Evolutionary conservation across 257 asterid species (phyloP).

Genomic region (Ilex aquifolium): DNA sequence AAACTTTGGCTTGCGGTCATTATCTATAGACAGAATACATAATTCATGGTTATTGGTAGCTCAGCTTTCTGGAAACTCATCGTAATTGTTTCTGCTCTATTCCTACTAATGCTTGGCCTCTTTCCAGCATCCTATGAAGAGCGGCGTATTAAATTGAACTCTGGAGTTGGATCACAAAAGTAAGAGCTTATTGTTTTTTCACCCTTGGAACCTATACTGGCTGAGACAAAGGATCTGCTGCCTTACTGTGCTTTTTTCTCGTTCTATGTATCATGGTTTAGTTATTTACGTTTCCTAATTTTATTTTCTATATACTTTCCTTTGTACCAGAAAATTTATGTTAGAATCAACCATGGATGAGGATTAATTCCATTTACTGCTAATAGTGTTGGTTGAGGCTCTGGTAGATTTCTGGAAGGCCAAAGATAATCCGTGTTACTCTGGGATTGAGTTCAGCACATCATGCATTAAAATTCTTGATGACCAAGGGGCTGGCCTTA

Average conservation of each 20-base stretch:
- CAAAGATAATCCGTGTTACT: too few relatives aligned
- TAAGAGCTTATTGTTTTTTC: constrained; percentile 2
- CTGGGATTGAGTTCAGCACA: too few relatives aligned
- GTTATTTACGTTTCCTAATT: neutral
- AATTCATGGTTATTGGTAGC: neutral
- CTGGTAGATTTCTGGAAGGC: too few relatives aligned
- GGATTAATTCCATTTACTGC: neutral
- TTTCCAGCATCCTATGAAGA: constrained; percentile 90
- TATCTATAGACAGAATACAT: too few relatives aligned
- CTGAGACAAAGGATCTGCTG: neutral
- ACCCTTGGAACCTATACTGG: neutral
- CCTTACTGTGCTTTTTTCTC: neutral
- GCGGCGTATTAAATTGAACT: constrained; percentile 48
- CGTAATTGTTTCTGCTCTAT: neutral
- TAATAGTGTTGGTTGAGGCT: too few relatives aligned
- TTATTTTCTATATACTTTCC: too few relatives aligned
- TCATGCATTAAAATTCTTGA: too few relatives aligned
- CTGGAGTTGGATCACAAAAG: constrained; percentile 19
- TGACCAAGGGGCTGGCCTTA: too few relatives aligned
- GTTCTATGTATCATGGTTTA: neutral
- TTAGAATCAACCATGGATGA: neutral
- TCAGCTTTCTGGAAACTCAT: neutral
- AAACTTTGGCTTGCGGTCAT: too few relatives aligned
- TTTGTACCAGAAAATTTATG: neutral
- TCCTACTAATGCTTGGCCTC: neutral